Evolutionary conservation across 2,329 filamentous ascomycete species (phyloP).

Genomic region (Colletotrichum tanaceti): DNA sequence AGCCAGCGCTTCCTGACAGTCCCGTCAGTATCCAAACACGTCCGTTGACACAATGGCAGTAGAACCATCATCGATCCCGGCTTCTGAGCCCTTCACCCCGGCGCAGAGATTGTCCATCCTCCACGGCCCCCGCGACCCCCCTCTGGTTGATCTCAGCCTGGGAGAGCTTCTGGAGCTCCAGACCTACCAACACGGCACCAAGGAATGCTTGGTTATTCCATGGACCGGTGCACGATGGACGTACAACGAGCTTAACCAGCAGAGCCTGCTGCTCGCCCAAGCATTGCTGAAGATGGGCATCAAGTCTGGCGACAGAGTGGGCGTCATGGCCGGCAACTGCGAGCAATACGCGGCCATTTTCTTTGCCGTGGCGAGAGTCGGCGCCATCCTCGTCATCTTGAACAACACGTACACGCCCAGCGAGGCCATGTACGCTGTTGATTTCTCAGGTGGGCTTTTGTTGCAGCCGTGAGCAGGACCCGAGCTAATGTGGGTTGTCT

Average conservation of each 20-base stretch:
- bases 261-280: conserved; percentile 70
- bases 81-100: conserved; percentile 45
- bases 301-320: conserved; percentile 75
- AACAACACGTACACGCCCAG: conserved; percentile 85
- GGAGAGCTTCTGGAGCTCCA: conserved; percentile 79
- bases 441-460: conserved; percentile 69
- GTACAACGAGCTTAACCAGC: conserved; percentile 72
- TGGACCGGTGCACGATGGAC: conserved; percentile 83
- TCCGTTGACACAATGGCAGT: conserved; percentile 45
- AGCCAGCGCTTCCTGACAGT: conserved; percentile 4
- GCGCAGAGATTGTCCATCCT: conserved; percentile 67
- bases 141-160: conserved; percentile 77
- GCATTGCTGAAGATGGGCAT: conserved; percentile 76
- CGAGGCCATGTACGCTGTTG: conserved; percentile 77
- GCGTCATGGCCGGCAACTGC: conserved; percentile 82
- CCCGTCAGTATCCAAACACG: not conserved
- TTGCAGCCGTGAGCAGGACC: not conserved
- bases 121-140: conserved; percentile 75
- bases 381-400: conserved; percentile 78
- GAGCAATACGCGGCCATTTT: conserved; percentile 84
- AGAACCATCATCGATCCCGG: conserved; percentile 46
- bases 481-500: conserved; percentile 13
- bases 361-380: conserved; percentile 76
- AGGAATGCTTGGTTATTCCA: conserved; percentile 78
- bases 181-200: conserved; percentile 70